phyloP scores from a whole-genome alignment of 441 rosid species.

The Macaranga tanarius region DNA sequence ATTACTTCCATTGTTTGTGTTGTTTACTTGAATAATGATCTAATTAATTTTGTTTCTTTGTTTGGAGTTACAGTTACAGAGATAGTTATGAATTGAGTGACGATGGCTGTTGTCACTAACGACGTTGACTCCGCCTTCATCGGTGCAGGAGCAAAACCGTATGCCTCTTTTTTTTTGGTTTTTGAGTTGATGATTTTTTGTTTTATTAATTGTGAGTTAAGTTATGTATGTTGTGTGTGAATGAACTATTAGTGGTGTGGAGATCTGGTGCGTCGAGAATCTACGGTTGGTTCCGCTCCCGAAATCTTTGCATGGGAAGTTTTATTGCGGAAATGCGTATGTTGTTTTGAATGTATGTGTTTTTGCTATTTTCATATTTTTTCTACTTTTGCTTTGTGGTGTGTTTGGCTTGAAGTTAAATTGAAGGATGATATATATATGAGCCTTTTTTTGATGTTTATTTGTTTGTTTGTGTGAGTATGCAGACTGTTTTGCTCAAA shows the following conservation, averaged over 20 bases:
- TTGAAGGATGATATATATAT: too few species aligned
- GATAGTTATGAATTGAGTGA: conserved; percentile 20
- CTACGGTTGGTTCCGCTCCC: conserved; percentile 53
- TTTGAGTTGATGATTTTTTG: not conserved
- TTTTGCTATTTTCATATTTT: not conserved
- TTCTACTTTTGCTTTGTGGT: not conserved
- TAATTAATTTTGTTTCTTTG: too few species aligned
- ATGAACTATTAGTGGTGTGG: conserved; percentile 55
- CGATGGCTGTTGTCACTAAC: conserved; percentile 44
- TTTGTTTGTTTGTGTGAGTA: not conserved
- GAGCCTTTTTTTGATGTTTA: too few species aligned
- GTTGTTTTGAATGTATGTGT: conserved; percentile 53
- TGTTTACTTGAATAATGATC: too few species aligned
- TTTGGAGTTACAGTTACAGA: not conserved
- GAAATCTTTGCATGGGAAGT: conserved; percentile 62
- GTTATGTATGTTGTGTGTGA: too few species aligned
- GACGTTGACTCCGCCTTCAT: conserved; percentile 55
- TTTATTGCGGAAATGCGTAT: conserved; percentile 69
- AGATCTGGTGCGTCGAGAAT: conserved; percentile 75
- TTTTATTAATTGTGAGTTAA: too few species aligned
- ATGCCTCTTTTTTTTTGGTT: conserved; percentile 23
- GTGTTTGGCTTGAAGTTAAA: not conserved
- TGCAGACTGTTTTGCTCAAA: conserved; percentile 59
- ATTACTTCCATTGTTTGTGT: too few species aligned
- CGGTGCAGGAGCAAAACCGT: conserved; percentile 67